Conservation (phyloP, 2,329 filamentous ascomycete genomes). For the Talaromyces sp. region DNA sequence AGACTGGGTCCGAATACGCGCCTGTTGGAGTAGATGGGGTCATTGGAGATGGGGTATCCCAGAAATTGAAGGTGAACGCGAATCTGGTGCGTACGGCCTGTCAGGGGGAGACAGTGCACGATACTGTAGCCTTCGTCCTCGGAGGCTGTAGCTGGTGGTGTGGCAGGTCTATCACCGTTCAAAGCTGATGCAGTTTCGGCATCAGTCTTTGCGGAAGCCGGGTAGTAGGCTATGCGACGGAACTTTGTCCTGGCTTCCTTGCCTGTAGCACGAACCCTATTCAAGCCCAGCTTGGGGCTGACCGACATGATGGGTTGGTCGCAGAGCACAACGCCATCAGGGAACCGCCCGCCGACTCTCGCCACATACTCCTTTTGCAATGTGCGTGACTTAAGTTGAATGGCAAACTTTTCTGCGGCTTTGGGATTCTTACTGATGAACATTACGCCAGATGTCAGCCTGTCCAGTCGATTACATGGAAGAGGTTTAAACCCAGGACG, state of each 20-base stretch:
- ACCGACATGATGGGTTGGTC: conserved; percentile 92
- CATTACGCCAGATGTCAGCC: conserved; percentile 95
- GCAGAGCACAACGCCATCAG: conserved; percentile 85
- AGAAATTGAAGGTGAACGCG: conserved; percentile 92
- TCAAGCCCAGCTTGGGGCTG: conserved; percentile 89
- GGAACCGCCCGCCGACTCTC: conserved; percentile 85
- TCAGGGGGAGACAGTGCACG: conserved; percentile 88
- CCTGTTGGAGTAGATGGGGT: conserved; percentile 95
- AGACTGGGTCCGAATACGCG: conserved; percentile 83
- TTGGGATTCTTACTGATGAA: conserved; percentile 86
- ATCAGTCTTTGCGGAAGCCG: conserved; percentile 45
- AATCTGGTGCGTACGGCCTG: conserved; percentile 90
- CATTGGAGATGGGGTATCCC: conserved; percentile 92
- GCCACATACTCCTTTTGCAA: conserved; percentile 96
- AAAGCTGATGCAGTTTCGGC: conserved; percentile 21
- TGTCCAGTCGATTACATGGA: conserved; percentile 89
- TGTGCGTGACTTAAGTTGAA: conserved; percentile 72
- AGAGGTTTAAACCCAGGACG: conserved; percentile 58
- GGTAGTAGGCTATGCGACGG: conserved; percentile 87
- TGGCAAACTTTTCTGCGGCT: conserved; percentile 72
- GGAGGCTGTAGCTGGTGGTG: conserved; percentile 36
- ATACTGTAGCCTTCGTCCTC: conserved; percentile 78
- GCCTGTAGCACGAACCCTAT: conserved; percentile 88
- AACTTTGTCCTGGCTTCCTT: conserved; percentile 90
- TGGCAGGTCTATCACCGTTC: conserved; percentile 26